Conservation (phyloP, 805 yeast genomes). For the Kodamaea jinghongensis region DNA sequence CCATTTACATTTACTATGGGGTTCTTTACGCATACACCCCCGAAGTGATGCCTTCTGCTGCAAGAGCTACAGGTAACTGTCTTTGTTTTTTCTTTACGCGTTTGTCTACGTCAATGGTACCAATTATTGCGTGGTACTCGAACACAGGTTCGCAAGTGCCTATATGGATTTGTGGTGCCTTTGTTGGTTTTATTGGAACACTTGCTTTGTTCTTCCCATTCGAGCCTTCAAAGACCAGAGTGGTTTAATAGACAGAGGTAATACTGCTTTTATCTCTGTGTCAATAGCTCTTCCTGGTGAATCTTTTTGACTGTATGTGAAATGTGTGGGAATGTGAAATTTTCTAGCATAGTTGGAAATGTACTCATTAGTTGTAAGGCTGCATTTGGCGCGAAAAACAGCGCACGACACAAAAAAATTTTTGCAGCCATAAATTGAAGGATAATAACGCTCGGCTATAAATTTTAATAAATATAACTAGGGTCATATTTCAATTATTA, state of each 20-base stretch:
- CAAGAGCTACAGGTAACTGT: conserved; percentile 37
- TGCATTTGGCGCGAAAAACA: too few relatives aligned
- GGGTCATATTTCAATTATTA: too few relatives aligned
- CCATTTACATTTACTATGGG: conserved; percentile 25
- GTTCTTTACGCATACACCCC: conserved; percentile 35
- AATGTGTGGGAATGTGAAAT: too few relatives aligned
- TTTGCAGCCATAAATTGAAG: too few relatives aligned
- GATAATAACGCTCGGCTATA: too few relatives aligned
- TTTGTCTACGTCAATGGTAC: conserved; percentile 29
- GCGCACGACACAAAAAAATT: too few relatives aligned
- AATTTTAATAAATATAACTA: too few relatives aligned
- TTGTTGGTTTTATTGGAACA: conserved; percentile 29
- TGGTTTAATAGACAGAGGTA: conserved; percentile 4
- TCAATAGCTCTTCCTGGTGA: too few relatives aligned
- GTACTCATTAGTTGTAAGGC: too few relatives aligned
- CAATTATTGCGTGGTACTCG: conserved; percentile 33
- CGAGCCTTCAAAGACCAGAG: conserved; percentile 31
- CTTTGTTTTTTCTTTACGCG: conserved; percentile 31
- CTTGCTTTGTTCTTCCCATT: conserved; percentile 33
- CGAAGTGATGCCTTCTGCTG: conserved; percentile 34
- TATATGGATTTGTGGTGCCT: conserved; percentile 36
- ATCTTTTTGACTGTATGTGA: too few relatives aligned
- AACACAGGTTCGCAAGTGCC: conserved; percentile 28
- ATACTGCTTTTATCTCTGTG: too few relatives aligned
- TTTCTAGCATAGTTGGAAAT: too few relatives aligned